Evolutionary conservation across 2,329 filamentous ascomycete species (phyloP), one percentile per base, ranked within the genome.

Genomic region (Aspergillus tamarii): DNA sequence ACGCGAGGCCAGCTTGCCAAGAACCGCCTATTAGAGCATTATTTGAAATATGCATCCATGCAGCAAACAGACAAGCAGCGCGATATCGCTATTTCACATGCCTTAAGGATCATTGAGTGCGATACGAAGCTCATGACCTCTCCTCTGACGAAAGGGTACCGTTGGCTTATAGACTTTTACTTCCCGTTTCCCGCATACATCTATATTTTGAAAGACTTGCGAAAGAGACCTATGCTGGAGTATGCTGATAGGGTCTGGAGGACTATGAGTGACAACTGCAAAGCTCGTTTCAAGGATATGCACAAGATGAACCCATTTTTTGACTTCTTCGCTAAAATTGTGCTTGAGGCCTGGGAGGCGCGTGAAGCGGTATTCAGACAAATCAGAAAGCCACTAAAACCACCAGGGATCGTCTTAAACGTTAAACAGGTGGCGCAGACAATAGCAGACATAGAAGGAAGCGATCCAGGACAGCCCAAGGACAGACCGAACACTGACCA

Each of bases 141-240:
- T 0, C 74, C 79, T 1, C 70, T 81, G 0, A 80, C 74, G 3
- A 79, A 75, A 69, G 70, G 76, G 4, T 85, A 75, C 61, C 66
- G 64, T 6, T 85, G 84, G 84, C 64, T 81, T 1, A 59, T 76
- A 1, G 71, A 78, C 5, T 72, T 78, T 28, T 70, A 85, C 66
- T 84, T 85, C 61, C 84, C 84, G 0, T 81, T 84, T 50, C 79
- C 79, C 0, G 83, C 81, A 1, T 85, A 84, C 65, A 72, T 84
- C 12, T 78, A 84, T 50, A 66, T 84, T 8, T 64, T 79, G 0
- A 77, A 84, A 64, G 77, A 83, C 32, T 62, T 85, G 39, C 75
- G 70, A 46, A 73, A 64, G 36, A 74, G 78, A 11, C 82, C 83
- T 16, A 52, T 2, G 5, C 8, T 21, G 53, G 59, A 70, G 5